phyloP scores from a whole-genome alignment of 257 asterid species.

The Echites panduratus region DNA sequence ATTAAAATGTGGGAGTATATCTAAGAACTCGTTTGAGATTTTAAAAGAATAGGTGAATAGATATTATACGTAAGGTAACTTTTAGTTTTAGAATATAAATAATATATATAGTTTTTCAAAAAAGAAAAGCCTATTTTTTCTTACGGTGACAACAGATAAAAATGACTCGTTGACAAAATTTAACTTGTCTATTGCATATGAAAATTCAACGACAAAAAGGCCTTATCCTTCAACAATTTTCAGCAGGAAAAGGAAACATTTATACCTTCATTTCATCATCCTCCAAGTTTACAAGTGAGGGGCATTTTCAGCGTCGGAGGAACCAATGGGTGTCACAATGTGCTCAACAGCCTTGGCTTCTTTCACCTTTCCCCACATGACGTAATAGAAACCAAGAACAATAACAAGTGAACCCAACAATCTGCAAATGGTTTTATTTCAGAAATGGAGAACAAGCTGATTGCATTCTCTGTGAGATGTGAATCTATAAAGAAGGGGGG shows the following conservation, averaged over 20 bases:
- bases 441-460: neutral
- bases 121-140: too few species aligned
- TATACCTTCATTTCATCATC: too few species aligned
- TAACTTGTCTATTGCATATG: neutral
- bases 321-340: conserved; percentile 21
- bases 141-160: too few species aligned
- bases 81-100: too few species aligned
- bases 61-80: too few species aligned
- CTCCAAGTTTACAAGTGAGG: conserved; percentile 47
- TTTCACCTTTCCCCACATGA: conserved; percentile 90
- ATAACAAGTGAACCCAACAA: conserved; percentile 64
- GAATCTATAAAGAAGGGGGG: neutral
- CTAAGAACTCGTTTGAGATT: too few species aligned
- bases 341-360: conserved; percentile 37
- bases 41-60: too few species aligned
- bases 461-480: neutral
- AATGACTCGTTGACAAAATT: too few species aligned
- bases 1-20: too few species aligned
- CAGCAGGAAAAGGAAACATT: too few species aligned
- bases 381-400: conserved; percentile 79
- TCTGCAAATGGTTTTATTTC: conserved; percentile 33
- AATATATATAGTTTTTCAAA: too few species aligned
- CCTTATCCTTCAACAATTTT: neutral
- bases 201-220: neutral
- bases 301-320: conserved; percentile 28